Percentiles rank a stretch among this genome's conserved stretches.
phyloP scores from a whole-genome alignment of 2,329 filamentous ascomycete species.

The Stachybotrys chlorohalonatus region DNA sequence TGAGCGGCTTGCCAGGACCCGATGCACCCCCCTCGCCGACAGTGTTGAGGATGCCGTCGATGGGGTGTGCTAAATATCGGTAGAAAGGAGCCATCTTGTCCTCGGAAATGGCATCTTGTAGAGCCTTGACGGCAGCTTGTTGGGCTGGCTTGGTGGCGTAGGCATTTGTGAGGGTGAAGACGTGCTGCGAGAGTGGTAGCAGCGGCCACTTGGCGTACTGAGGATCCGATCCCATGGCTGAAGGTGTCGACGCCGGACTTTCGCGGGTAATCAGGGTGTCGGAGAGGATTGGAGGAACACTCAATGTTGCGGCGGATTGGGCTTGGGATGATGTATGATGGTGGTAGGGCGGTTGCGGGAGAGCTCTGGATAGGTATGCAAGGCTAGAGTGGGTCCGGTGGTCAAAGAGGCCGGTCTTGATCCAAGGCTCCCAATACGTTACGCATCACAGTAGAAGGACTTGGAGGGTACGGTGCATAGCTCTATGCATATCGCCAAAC shows the following conservation, averaged over 20 bases:
- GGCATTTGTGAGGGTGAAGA: constrained; percentile 79
- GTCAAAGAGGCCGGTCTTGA: not conserved
- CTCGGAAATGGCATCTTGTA: constrained; percentile 75
- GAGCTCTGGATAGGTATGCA: not conserved
- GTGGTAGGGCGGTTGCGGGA: not conserved
- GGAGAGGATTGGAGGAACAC: constrained; percentile 5
- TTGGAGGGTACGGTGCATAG: not conserved
- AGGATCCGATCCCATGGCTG: constrained; percentile 66
- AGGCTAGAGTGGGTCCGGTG: not conserved
- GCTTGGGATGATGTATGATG: not conserved
- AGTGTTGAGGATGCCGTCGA: constrained; percentile 72
- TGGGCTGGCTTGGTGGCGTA: constrained; percentile 58
- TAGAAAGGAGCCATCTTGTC: constrained; percentile 86
- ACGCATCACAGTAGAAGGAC: not conserved
- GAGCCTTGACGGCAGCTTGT: constrained; percentile 60
- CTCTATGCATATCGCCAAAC: not conserved
- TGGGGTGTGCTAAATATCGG: constrained; percentile 72
- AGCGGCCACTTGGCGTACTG: constrained; percentile 81
- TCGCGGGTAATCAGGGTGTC: constrained; percentile 6
- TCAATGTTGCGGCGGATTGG: not conserved
- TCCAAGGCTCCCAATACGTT: not conserved
- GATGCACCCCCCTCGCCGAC: constrained; percentile 53
- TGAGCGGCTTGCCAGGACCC: constrained; percentile 46
- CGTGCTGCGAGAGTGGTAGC: constrained; percentile 72
- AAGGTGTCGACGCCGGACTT: not conserved